Conservation (phyloP, 805 yeast species). For the Lipomyces chichibuensis region DNA sequence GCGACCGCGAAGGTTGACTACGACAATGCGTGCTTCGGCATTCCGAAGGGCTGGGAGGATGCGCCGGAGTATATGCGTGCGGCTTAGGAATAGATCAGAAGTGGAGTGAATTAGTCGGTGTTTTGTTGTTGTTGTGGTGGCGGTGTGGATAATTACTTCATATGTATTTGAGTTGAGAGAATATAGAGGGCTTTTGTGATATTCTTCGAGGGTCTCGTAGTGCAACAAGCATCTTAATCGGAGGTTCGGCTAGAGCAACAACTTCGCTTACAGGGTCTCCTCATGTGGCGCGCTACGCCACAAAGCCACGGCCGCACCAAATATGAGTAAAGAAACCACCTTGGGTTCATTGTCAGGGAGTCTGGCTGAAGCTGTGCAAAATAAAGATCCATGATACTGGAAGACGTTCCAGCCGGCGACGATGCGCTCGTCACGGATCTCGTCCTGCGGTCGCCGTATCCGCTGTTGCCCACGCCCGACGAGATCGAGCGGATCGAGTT, state of each 20-base stretch:
- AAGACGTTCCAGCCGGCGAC: neutral
- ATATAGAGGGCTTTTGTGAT: neutral
- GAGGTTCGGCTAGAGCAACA: neutral
- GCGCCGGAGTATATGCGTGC: conserved; percentile 28
- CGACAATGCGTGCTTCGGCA: conserved; percentile 41
- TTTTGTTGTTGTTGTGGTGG: neutral
- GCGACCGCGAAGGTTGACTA: conserved; percentile 40
- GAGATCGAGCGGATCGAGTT: conserved; percentile 24
- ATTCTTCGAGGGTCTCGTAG: neutral
- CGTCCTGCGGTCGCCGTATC: conserved; percentile 8
- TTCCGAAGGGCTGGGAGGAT: conserved; percentile 35
- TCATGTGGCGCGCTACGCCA: too few species aligned
- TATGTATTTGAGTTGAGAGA: neutral
- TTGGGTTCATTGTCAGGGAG: neutral
- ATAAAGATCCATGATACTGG: neutral
- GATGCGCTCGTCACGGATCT: neutral
- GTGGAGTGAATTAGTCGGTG: neutral
- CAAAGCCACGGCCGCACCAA: neutral
- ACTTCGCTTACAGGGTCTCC: too few species aligned
- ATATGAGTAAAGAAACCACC: neutral
- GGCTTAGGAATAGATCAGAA: conserved; percentile 14
- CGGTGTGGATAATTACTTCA: neutral
- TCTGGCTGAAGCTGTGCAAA: neutral
- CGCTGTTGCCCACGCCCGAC: conserved; percentile 12
- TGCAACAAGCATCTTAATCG: too few species aligned